phyloP scores from a whole-genome alignment of 495 filamentous ascomycete species.

The Aspergillus homomorphus region DNA sequence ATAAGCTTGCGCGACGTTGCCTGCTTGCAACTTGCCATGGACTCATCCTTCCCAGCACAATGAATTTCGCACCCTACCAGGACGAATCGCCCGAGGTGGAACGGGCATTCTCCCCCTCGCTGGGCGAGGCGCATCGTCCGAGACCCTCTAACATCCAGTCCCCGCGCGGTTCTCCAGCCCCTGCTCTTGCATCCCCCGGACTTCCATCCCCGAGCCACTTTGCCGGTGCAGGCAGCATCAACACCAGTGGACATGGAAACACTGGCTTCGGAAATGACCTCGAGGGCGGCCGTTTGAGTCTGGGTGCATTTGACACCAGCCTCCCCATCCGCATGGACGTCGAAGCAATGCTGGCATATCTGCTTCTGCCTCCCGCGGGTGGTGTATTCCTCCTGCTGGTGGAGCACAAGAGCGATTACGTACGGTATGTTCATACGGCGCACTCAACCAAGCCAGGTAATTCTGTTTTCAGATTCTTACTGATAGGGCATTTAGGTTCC shows the following conservation, averaged over 20 bases:
- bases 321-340: constrained; percentile 78
- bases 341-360: constrained; percentile 88
- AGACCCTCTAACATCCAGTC: constrained; percentile 49
- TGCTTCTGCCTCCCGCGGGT: constrained; percentile 81
- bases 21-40: not conserved
- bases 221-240: constrained; percentile 18
- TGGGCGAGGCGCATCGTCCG: constrained; percentile 39
- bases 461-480: constrained; percentile 10
- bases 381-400: constrained; percentile 78
- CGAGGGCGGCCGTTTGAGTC: constrained; percentile 59
- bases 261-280: constrained; percentile 37
- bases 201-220: constrained; percentile 45
- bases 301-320: constrained; percentile 74
- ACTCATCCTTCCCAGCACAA: constrained; percentile 29
- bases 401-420: constrained; percentile 95
- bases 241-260: constrained; percentile 30
- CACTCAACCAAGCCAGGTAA: not conserved
- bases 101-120: constrained; percentile 67
- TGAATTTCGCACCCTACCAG: constrained; percentile 98
- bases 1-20: constrained; percentile 7
- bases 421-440: constrained; percentile 59
- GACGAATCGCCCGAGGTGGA: constrained; percentile 75
- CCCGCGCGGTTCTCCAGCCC: constrained; percentile 30
- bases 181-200: constrained; percentile 33
- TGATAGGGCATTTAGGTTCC: constrained; percentile 58